Evolutionary conservation across 192 early-diverging fungal species (phyloP).

Genomic region (Mycoemilia scoparia): DNA sequence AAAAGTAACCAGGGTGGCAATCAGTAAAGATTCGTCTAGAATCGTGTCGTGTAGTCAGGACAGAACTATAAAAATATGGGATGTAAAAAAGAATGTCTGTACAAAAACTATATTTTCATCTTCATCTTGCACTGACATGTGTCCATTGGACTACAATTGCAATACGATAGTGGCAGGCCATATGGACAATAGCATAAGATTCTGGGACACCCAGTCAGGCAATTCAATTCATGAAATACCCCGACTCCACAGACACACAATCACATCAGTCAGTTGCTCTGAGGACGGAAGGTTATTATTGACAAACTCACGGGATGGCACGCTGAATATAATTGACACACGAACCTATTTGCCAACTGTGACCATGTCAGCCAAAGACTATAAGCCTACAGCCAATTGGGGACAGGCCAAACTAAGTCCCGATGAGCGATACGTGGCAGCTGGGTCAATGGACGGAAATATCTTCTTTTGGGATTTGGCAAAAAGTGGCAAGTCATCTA

Average conservation of each 20-base stretch:
- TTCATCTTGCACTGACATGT: conserved; percentile 87
- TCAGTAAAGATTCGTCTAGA: conserved; percentile 53
- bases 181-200: conserved; percentile 76
- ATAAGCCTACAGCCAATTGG: conserved; percentile 77
- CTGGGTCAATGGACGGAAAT: conserved; percentile 63
- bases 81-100: conserved; percentile 77
- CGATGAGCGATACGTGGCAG: conserved; percentile 64
- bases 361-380: conserved; percentile 44
- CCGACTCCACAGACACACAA: conserved; percentile 72
- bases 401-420: conserved; percentile 62
- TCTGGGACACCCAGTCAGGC: conserved; percentile 78
- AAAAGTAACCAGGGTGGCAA: conserved; percentile 76
- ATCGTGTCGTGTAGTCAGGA: conserved; percentile 92
- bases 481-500: conserved; percentile 36
- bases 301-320: conserved; percentile 91
- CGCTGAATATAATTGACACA: conserved; percentile 66
- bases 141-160: conserved; percentile 56
- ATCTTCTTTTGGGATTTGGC: conserved; percentile 64
- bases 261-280: conserved; percentile 67
- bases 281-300: conserved; percentile 39
- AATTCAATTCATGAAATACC: conserved; percentile 69
- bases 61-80: conserved; percentile 91
- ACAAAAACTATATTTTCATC: conserved; percentile 78
- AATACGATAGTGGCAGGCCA: conserved; percentile 77
- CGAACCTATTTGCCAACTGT: conserved; percentile 51